These are phyloP conservation scores for Amphirosellinia nigrospora DNA, from an alignment of 495 filamentous ascomycete species.

Conservation along the genomic window DNA sequence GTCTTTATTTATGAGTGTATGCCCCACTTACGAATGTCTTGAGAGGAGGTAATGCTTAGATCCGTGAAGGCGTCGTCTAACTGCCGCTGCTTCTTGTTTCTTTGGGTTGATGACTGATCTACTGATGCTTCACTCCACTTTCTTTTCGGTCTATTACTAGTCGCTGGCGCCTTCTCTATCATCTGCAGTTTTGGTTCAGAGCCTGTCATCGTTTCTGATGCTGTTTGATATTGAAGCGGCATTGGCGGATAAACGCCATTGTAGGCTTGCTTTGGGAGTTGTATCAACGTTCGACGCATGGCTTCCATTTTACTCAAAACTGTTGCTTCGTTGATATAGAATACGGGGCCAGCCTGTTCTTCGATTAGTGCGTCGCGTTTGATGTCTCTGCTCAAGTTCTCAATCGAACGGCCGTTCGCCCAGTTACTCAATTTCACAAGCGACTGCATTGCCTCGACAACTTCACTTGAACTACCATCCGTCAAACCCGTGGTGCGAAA, in stretches of 20 bases:
- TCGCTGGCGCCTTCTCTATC: not conserved
- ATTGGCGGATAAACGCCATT: not conserved
- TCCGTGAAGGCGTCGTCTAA: not conserved
- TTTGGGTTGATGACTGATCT: not conserved
- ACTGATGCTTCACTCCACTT: not conserved
- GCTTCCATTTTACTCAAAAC: not conserved
- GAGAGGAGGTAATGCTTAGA: not conserved
- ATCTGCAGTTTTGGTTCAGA: not conserved
- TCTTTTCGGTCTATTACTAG: not conserved
- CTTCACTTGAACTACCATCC: not conserved
- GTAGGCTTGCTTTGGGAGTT: not conserved
- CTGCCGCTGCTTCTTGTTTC: not conserved
- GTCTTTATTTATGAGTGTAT: too few relatives aligned
- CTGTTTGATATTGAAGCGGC: not conserved
- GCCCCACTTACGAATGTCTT: too few relatives aligned
- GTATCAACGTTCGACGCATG: not conserved
- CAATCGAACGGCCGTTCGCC: slow-evolving; percentile 2
- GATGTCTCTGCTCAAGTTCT: slow-evolving; percentile 37
- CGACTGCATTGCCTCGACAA: not conserved
- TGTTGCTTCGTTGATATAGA: not conserved
- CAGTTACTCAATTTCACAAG: not conserved
- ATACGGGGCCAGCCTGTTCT: not conserved
- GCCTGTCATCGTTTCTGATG: not conserved
- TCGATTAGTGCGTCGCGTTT: not conserved
- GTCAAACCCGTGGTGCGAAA: not conserved